Evolutionary conservation across 2,329 filamentous ascomycete species (phyloP), one percentile per base, ranked within the genome.

Genomic region (Fusarium succisae): DNA sequence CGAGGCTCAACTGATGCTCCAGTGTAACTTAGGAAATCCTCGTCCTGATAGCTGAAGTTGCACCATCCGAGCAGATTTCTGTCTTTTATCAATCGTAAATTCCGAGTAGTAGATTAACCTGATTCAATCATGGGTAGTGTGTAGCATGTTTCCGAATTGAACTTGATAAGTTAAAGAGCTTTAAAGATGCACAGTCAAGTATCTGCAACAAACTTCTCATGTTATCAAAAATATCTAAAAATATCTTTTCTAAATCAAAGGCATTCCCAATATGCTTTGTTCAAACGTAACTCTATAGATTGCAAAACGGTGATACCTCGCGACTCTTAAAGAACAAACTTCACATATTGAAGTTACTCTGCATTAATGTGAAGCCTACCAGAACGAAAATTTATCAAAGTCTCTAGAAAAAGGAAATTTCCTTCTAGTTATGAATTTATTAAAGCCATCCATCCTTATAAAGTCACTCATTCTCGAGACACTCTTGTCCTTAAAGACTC

Each of bases 241-340:
- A 26, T 6, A 22, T 7, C 10, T 17, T 38, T 37, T 6, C 18
- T 3, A 17, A 22, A 10, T 4, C 10, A 22, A 39, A 18, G 6
- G 1, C 18, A 4, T n/a, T 39, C 10, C 8, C 1, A 15, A 5
- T 22, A 37, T 28, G 24, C 24, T 17, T 39, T 7, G 2, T 28
- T 9, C 3, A 5, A 18, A 39, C 11, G 24, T 18, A 39, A 28
- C 18, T 54, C 2, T 38, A 2, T 7, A 28, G 13, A 38, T 17
- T 22, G 18, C 14, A 5, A 8, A 6, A 5, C 14, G 2, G 8
- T 11, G 5, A 54, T 54, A 6, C 5, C 24, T 55, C 11, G 24
- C 14, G 10, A 8, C 28, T 55, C 24, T 45, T 3, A 28, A 41
- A 8, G 24, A 28, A 39, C 8, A 54, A 54, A 14, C 18, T 54